Conservation (phyloP, 2,329 filamentous ascomycete species). For the Rasamsonia emersonii region DNA sequence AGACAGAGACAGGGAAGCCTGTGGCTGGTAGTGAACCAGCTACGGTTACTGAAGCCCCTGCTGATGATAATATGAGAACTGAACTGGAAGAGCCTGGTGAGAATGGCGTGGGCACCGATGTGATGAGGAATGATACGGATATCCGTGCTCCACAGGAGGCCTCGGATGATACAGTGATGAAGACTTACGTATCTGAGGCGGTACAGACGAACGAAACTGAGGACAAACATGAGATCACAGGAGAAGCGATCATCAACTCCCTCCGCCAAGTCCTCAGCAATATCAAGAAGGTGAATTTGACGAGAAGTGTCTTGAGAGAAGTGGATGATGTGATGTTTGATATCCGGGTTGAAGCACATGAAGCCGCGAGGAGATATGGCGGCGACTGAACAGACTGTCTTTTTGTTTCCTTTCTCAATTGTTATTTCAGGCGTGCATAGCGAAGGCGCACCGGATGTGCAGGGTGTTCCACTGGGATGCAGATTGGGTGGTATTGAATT, state of each 20-base stretch:
- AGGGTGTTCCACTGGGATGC: too few species aligned
- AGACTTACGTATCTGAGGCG: constrained; percentile 8
- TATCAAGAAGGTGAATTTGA: constrained; percentile 52
- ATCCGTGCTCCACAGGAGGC: neutral
- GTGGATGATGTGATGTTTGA: constrained; percentile 75
- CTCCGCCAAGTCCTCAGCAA: constrained; percentile 51
- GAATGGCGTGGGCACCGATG: too few species aligned
- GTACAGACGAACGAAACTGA: constrained; percentile 11
- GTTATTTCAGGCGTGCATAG: constrained; percentile 4
- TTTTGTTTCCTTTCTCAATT: neutral
- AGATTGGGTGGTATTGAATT: neutral
- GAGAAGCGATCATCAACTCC: constrained; percentile 40
- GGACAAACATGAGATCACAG: neutral
- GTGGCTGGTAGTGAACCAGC: too few species aligned
- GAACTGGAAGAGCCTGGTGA: too few species aligned
- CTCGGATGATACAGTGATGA: neutral
- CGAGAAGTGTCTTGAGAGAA: constrained; percentile 56
- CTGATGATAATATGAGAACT: too few species aligned
- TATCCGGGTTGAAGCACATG: constrained; percentile 63
- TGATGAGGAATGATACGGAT: neutral
- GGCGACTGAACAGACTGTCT: neutral
- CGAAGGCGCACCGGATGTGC: constrained; percentile 3
- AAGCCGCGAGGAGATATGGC: constrained; percentile 51
- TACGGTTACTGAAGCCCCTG: too few species aligned
- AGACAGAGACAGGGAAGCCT: too few species aligned